Evolutionary conservation across 2,329 filamentous ascomycete species (phyloP).

Genomic region (Ascosphaera apis): DNA sequence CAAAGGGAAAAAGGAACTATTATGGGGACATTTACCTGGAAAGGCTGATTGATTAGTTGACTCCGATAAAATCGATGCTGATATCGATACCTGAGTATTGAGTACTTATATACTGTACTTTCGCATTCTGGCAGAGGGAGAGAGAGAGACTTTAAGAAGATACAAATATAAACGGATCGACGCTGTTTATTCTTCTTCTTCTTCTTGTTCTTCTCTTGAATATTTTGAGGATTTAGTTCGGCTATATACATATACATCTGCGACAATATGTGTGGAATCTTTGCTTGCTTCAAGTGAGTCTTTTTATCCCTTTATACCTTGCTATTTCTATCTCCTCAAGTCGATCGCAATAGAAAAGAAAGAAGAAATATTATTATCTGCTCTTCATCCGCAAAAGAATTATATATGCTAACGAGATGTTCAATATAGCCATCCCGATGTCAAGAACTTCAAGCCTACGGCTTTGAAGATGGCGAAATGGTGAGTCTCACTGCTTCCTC

Average conservation of each 20-base stretch:
- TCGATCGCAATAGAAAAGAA: not conserved
- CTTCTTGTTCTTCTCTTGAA: conserved; percentile 3
- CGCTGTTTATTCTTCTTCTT: not conserved
- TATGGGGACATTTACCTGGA: too few species aligned
- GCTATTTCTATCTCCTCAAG: not conserved
- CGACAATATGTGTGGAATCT: conserved; percentile 80
- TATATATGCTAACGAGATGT: not conserved
- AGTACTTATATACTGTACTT: too few species aligned
- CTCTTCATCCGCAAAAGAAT: not conserved
- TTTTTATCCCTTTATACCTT: conserved; percentile 5
- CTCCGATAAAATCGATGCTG: too few species aligned
- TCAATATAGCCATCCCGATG: conserved; percentile 52
- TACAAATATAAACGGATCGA: too few species aligned
- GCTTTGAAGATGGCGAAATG: conserved; percentile 84
- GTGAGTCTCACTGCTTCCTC: conserved; percentile 30
- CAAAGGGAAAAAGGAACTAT: too few species aligned
- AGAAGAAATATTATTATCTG: not conserved
- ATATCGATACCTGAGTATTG: too few species aligned
- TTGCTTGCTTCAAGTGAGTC: conserved; percentile 73
- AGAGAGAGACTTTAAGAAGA: too few species aligned
- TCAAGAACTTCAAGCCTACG: conserved; percentile 87
- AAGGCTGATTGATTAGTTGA: too few species aligned
- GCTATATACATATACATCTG: conserved; percentile 6
- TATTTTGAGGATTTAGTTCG: conserved; percentile 3
- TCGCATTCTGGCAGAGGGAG: too few species aligned